Evolutionary conservation across 306 rosid genomes (phyloP).

Genomic region (Prunus padus): DNA sequence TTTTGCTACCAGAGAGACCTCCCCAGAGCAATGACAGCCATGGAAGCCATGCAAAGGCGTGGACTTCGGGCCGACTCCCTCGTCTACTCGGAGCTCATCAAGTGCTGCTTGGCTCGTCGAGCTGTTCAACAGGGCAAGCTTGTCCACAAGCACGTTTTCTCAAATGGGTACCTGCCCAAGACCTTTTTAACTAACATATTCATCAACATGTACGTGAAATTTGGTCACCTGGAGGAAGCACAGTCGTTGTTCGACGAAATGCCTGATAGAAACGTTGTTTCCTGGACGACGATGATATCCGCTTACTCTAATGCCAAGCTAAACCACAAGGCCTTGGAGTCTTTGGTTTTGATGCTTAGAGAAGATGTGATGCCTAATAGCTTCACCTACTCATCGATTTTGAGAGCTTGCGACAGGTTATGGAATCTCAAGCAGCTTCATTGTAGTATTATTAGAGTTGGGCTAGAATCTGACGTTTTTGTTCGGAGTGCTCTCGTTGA

Average conservation of each 20-base stretch:
- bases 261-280: constrained; percentile 74
- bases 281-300: constrained; percentile 79
- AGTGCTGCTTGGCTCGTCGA: constrained; percentile 66
- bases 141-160: constrained; percentile 66
- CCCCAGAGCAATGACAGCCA: constrained; percentile 61
- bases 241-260: constrained; percentile 64
- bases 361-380: constrained; percentile 80
- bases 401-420: constrained; percentile 66
- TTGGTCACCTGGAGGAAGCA: constrained; percentile 67
- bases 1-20: constrained; percentile 64
- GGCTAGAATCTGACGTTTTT: constrained; percentile 80
- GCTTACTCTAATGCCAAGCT: constrained; percentile 59
- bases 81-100: constrained; percentile 73
- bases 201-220: constrained; percentile 67
- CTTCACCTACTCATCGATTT: constrained; percentile 78
- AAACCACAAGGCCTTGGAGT: constrained; percentile 52
- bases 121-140: constrained; percentile 63
- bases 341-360: constrained; percentile 61
- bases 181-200: constrained; percentile 58
- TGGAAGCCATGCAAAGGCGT: constrained; percentile 65
- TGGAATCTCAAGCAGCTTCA: constrained; percentile 62
- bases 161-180: constrained; percentile 53
- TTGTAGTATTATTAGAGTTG: constrained; percentile 54
- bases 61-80: constrained; percentile 55
- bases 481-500: constrained; percentile 78